Percentiles rank a stretch among this genome's conserved stretches.
These are phyloP conservation scores for Tylopilus felleus DNA, from an alignment of 768 basidiomycete species.

Conservation along the genomic window DNA sequence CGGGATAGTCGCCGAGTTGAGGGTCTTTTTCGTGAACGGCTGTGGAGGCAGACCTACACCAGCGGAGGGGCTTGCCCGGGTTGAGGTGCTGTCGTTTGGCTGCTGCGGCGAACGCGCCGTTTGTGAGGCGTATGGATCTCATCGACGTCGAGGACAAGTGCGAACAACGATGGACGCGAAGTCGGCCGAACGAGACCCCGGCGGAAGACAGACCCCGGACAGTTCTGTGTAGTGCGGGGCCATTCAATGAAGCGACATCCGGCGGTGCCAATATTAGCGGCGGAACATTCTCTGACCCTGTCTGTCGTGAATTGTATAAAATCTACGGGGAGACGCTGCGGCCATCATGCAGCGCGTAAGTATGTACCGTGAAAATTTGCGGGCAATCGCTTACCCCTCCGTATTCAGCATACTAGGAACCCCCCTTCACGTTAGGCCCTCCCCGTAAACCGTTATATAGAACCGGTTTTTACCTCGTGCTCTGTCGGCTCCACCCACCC, in stretches of 20 bases:
- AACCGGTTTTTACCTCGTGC: slow-evolving; percentile 1
- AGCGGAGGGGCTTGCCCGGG: neutral
- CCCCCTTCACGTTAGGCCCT: slow-evolving; percentile 6
- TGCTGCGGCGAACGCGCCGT: slow-evolving; percentile 6
- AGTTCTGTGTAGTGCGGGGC: slow-evolving; percentile 2
- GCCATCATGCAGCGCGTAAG: slow-evolving; percentile 14
- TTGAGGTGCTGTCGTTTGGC: slow-evolving; percentile 1
- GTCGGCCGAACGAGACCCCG: slow-evolving; percentile 21
- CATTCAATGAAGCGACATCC: slow-evolving; percentile 10
- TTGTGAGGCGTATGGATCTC: slow-evolving; percentile 18
- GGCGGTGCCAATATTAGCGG: slow-evolving; percentile 12
- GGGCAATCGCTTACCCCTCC: slow-evolving; percentile 20
- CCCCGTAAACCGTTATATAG: slow-evolving; percentile 17
- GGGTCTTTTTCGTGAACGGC: slow-evolving; percentile 48
- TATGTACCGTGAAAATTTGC: slow-evolving; percentile 19
- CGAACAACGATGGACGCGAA: neutral
- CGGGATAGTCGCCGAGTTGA: slow-evolving; percentile 70
- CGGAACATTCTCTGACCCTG: slow-evolving; percentile 23
- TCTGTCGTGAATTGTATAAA: slow-evolving; percentile 11
- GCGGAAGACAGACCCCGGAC: slow-evolving; percentile 18
- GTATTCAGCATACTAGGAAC: neutral
- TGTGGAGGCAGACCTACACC: slow-evolving; percentile 14
- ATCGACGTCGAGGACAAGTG: slow-evolving; percentile 16
- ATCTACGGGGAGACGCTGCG: slow-evolving; percentile 15
- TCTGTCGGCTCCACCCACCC: slow-evolving; percentile 7